Conservation (phyloP, 768 basidiomycete genomes). For the Pisolithus orientalis region DNA sequence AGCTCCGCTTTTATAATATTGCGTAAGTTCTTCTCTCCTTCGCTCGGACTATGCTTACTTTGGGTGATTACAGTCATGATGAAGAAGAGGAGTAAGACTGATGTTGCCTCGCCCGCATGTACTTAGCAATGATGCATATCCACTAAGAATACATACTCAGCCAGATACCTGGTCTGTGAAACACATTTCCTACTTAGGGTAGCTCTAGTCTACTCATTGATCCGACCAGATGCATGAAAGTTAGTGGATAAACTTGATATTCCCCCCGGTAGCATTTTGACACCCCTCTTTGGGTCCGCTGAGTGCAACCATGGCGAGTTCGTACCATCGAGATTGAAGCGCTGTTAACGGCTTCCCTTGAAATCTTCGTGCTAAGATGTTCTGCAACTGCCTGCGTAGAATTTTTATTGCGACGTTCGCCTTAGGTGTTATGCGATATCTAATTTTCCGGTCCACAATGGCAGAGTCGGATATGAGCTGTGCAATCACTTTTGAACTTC, state of each 20-base stretch:
- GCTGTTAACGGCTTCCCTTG: slow-evolving; percentile 53
- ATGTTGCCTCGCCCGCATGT: not conserved
- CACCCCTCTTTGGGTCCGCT: slow-evolving; percentile 42
- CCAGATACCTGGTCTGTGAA: not conserved
- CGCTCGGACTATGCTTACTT: slow-evolving; percentile 7
- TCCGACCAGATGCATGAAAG: not conserved
- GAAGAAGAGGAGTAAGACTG: slow-evolving; percentile 45
- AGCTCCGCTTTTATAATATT: slow-evolving; percentile 93
- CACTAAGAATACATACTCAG: not conserved
- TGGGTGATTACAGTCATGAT: slow-evolving; percentile 29
- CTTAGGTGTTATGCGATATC: slow-evolving; percentile 63
- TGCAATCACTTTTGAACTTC: slow-evolving; percentile 1
- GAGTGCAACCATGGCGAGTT: slow-evolving; percentile 57
- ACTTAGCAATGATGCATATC: not conserved
- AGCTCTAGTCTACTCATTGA: not conserved
- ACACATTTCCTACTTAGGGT: no score
- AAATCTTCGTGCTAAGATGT: slow-evolving; percentile 60
- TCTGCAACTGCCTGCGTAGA: slow-evolving; percentile 58
- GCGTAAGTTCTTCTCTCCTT: slow-evolving; percentile 47
- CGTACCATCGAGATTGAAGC: slow-evolving; percentile 66
- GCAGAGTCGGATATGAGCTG: slow-evolving; percentile 70
- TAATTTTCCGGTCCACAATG: slow-evolving; percentile 81
- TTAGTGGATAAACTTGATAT: slow-evolving; percentile 15
- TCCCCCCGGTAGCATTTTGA: slow-evolving; percentile 13
- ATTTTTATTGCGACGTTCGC: slow-evolving; percentile 74